Base-by-base conservation (phyloP, 768 basidiomycete species). In the Cystofilobasidium ferigula region DNA sequence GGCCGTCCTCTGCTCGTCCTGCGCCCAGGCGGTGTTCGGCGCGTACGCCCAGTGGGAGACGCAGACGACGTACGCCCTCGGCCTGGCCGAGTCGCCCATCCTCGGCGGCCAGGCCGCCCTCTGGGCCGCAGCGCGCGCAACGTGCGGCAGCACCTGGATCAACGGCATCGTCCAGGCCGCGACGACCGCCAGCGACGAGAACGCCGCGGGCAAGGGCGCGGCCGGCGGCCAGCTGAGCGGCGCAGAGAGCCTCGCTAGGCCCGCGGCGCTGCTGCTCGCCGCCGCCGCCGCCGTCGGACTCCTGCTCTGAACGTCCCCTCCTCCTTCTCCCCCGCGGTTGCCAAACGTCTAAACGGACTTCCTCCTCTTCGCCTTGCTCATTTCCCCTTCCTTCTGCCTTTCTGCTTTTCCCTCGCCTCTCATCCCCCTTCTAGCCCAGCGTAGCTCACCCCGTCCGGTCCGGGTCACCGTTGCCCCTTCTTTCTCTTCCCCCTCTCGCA, bases 41-140 rank as follows among this genome's bases (percentile, higher is more conserved):
- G 70, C 84, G 12, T 99, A 88, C 81, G 84, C 89, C 76, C 76
- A 78, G 64, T 93, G 82, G 76, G 88, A 92, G 78, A 81, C 83
- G 47, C 74, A 75, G 63, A 77, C 79, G 51, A 86, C 86, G 1
- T 97, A 90, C 75, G 87, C 81, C 10, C 82, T 86, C 34, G 91
- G 94, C 58, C 72, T 95, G 32, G 61, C 69, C 65, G 79, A 80
- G 71, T 87, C 85, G 72, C 74, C 79, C 18, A 78, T 97, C 62
- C 78, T 98, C 53, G 73, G 78, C 35, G 82, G 81, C 56, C 91
- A 97, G 77, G 43, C 76, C 20, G 72, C 70, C 10, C 81, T 98
- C 42, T 94, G 88, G 82, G 70, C 72, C 26, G 82, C 78, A 64
- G 79, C 92, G 71, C 73, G 78, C 47, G 69, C 70, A 63, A 85